Evolutionary conservation across 208 protist species (phyloP), one percentile per base, ranked within the genome.

Genomic region (Trypanosoma rangeli): DNA sequence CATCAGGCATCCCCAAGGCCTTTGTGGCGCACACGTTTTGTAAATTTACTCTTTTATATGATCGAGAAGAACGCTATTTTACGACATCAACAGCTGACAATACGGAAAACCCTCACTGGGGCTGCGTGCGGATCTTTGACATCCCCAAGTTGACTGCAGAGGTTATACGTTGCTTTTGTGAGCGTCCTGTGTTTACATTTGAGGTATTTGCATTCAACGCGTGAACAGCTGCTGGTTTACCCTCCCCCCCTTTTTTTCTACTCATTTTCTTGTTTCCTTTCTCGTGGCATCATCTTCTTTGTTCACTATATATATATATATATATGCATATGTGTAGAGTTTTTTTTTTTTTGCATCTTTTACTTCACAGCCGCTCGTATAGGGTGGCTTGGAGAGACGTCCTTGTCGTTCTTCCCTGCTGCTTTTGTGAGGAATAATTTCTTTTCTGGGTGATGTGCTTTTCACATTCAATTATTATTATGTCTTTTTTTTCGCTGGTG

Each of bases 121-220:
- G 75, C 44, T 67, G 87, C n/a, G 78, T 81, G 53, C 81, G 85
- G 62, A 70, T 89, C 42, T 93, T 95, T 70, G 72, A 92, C 44
- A 73, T 95, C 29, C 73, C 72, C 22, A 74, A 78, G 3, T 42
- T 92, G 18, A 82, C 78, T 15, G 42, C 26, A 16, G 85, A 93
- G 35, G 68, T 84, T 20, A 83, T 89, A 53, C 42, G 37, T 57
- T 80, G 68, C 53, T 90, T 89, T 54, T 79, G 42, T 48, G 73
- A 72, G 7, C 64, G 83, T 28, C 78, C 78, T 18, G 64, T 92
- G 13, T 89, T 95, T 64, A 73, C 80, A 1, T 93, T 93, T 62
- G 87, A 93, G 54, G 87, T 95, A 16, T 93, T 93, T 53, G 86
- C 77, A 5, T 93, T 93, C 59, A 80, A 69, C 18, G 77, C 77